Percentiles rank a stretch among this genome's conserved stretches.
Evolutionary conservation across 768 basidiomycete species (phyloP).

Genomic region (Tulasnella sp.): DNA sequence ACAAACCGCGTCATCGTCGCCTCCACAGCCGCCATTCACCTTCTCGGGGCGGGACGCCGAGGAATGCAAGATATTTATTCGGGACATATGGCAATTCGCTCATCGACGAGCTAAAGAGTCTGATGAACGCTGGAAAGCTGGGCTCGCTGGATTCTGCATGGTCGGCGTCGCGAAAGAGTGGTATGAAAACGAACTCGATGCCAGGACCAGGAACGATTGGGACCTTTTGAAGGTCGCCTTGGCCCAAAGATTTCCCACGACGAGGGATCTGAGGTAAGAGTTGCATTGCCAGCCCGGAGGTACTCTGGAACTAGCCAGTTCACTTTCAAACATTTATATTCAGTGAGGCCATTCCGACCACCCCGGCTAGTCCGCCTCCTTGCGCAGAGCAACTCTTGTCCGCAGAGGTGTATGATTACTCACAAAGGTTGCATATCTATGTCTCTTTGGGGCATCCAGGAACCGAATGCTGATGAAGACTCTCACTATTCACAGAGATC

Average conservation of each 20-base stretch:
- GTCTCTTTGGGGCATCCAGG: neutral
- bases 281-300: neutral
- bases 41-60: neutral
- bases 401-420: neutral
- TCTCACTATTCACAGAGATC: neutral
- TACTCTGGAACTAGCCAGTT: neutral
- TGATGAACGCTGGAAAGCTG: constrained; percentile 3
- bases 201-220: neutral
- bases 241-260: neutral
- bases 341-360: neutral
- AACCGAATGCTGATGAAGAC: neutral
- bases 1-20: neutral
- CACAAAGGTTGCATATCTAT: neutral
- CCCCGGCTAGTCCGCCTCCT: neutral
- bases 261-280: neutral
- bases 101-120: neutral
- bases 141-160: neutral
- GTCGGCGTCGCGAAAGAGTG: neutral
- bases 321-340: neutral
- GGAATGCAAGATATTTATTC: constrained; percentile 1
- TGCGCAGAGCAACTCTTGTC: neutral
- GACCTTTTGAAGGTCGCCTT: neutral
- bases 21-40: neutral
- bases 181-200: neutral
- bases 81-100: neutral